phyloP scores from a whole-genome alignment of 2,329 filamentous ascomycete species.

The Claviceps africana region DNA sequence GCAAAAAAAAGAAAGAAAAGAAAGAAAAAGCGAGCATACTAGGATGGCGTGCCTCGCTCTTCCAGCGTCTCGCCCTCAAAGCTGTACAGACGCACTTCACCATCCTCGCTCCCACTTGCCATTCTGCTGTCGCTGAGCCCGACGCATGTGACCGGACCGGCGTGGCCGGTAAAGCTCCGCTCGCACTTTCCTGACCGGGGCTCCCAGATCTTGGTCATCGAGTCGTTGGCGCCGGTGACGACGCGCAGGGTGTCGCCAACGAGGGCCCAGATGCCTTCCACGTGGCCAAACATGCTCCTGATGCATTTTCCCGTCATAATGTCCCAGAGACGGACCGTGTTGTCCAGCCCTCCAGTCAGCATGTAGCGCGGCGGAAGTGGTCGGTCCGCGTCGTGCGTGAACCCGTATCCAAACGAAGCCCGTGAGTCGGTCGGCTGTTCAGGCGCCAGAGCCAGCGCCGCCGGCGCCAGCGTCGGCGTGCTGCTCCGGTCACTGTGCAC shows the following conservation, averaged over 20 bases:
- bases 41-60: constrained; percentile 38
- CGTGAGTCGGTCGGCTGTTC: constrained; percentile 30
- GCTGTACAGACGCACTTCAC: constrained; percentile 74
- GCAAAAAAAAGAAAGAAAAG: not conserved
- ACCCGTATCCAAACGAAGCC: constrained; percentile 45
- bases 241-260: constrained; percentile 78
- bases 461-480: constrained; percentile 20
- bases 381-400: constrained; percentile 46
- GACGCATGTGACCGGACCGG: constrained; percentile 84
- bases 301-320: constrained; percentile 68
- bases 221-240: constrained; percentile 81
- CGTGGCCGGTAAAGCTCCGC: constrained; percentile 79
- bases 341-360: constrained; percentile 81
- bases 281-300: constrained; percentile 88
- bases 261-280: constrained; percentile 91
- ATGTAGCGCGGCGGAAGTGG: constrained; percentile 78
- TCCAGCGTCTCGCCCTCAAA: constrained; percentile 44
- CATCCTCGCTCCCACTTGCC: constrained; percentile 86
- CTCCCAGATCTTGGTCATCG: constrained; percentile 91
- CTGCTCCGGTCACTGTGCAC: constrained; percentile 33
- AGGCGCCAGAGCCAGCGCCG: constrained; percentile 9
- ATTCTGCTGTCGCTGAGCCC: constrained; percentile 80
- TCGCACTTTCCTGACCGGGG: constrained; percentile 83
- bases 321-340: constrained; percentile 87
- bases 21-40: constrained; percentile 3